Percentiles rank a stretch among this genome's conserved stretches.
phyloP scores from a whole-genome alignment of 768 basidiomycete genomes.

The Panellus pusillus region DNA sequence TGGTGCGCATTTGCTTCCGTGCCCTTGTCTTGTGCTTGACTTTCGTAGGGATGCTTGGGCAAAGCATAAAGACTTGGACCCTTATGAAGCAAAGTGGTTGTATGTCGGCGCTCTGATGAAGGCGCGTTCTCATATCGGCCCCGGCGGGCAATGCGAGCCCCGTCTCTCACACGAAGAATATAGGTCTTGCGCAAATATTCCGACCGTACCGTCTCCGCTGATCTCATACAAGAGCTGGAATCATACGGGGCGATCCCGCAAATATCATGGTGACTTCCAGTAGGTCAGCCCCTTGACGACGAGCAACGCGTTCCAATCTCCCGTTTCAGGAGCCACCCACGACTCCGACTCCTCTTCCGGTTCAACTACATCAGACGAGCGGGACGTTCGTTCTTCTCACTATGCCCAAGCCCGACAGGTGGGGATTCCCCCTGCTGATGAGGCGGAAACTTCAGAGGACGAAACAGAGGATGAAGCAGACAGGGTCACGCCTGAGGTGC shows the following conservation, averaged over 20 bases:
- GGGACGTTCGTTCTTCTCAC: constrained; percentile 26
- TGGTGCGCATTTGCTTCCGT: constrained; percentile 54
- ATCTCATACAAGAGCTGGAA: constrained; percentile 75
- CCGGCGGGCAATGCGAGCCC: neutral
- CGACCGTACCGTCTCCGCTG: constrained; percentile 74
- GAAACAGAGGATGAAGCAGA: constrained; percentile 41
- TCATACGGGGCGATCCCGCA: constrained; percentile 68
- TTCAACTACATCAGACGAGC: constrained; percentile 56
- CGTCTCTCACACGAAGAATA: neutral
- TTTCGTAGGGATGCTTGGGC: constrained; percentile 87
- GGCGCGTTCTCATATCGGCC: constrained; percentile 43
- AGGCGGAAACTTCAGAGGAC: constrained; percentile 43
- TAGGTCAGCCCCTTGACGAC: constrained; percentile 29
- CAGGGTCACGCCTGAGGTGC: constrained; percentile 29
- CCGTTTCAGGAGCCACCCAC: constrained; percentile 44
- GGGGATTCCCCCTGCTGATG: constrained; percentile 29
- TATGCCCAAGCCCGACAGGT: constrained; percentile 24
- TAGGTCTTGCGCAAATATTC: constrained; percentile 83
- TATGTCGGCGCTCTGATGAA: constrained; percentile 89
- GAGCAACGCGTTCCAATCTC: neutral
- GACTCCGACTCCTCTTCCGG: constrained; percentile 69
- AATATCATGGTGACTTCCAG: constrained; percentile 68
- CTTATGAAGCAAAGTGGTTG: constrained; percentile 80
- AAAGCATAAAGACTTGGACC: constrained; percentile 81
- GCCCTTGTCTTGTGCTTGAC: neutral